Percentiles rank a stretch among this genome's conserved stretches.
These are phyloP conservation scores for Penicillium diatomitis DNA, from an alignment of 495 filamentous ascomycete species.

Conservation along the genomic window DNA sequence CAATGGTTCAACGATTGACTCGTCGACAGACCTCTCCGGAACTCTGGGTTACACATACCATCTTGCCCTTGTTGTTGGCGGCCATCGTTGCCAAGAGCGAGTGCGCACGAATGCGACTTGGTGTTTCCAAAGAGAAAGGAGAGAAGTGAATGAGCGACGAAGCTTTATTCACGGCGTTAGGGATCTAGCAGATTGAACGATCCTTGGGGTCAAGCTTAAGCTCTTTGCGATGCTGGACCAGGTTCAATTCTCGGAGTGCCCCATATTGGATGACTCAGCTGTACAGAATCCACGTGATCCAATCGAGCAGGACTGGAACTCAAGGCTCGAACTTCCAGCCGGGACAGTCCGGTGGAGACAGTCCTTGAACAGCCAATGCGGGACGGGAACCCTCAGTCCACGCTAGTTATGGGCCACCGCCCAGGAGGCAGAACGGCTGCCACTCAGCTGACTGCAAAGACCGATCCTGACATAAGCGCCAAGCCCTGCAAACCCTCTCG, in stretches of 20 bases:
- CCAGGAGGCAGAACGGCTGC: too few relatives aligned
- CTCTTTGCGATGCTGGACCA: conserved; percentile 8
- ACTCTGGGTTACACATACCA: conserved; percentile 60
- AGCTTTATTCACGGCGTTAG: conserved; percentile 15
- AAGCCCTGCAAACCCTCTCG: conserved; percentile 34
- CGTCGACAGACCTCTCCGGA: conserved; percentile 18
- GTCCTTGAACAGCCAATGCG: too few relatives aligned
- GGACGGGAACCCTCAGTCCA: too few relatives aligned
- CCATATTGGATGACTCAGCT: conserved; percentile 12
- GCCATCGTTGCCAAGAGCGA: conserved; percentile 54
- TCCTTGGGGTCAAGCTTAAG: conserved; percentile 15
- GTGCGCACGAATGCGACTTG: conserved; percentile 63
- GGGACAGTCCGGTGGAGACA: not conserved
- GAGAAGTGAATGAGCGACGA: conserved; percentile 9
- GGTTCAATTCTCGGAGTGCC: conserved; percentile 10
- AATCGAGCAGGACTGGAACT: not conserved
- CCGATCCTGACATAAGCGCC: conserved; percentile 13
- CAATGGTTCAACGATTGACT: conserved; percentile 48
- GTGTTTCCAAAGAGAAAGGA: conserved; percentile 46
- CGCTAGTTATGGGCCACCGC: too few relatives aligned
- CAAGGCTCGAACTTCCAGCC: too few relatives aligned
- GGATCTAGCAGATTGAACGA: conserved; percentile 11
- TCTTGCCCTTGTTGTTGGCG: conserved; percentile 93
- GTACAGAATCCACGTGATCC: not conserved
- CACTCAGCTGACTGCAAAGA: not conserved